Conservation (phyloP, 805 yeast species). For the Metschnikowia continentalis region DNA sequence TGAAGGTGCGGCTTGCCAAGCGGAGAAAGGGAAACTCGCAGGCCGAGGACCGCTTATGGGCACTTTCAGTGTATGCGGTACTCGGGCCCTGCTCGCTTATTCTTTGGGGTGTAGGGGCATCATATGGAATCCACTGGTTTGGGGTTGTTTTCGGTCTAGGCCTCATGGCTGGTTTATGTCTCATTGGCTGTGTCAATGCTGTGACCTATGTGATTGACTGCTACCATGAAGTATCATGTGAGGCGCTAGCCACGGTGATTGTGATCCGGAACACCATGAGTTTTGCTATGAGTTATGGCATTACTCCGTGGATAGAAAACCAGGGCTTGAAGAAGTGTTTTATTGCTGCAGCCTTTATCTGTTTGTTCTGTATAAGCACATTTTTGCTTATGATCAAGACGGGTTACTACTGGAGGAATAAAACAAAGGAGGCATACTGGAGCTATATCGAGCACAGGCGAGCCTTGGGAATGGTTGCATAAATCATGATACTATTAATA, state of each 20-base stretch:
- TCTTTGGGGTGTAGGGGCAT: constrained; percentile 24
- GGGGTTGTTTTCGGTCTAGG: constrained; percentile 26
- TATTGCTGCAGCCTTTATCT: constrained; percentile 51
- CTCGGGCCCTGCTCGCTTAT: constrained; percentile 16
- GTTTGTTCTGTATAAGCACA: constrained; percentile 44
- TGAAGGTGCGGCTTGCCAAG: constrained; percentile 12
- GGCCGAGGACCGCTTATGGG: constrained; percentile 16
- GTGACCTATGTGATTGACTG: constrained; percentile 26
- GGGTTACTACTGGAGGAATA: constrained; percentile 35
- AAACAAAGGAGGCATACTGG: constrained; percentile 32
- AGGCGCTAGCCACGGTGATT: constrained; percentile 46
- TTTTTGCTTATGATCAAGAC: constrained; percentile 38
- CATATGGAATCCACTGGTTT: constrained; percentile 21
- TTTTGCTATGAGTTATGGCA: constrained; percentile 57
- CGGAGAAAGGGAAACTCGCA: constrained; percentile 12
- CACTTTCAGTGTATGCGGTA: constrained; percentile 14
- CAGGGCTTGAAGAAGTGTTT: constrained; percentile 55
- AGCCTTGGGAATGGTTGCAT: constrained; percentile 8
- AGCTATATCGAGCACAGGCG: constrained; percentile 21
- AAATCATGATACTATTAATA: too few species aligned
- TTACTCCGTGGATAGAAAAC: constrained; percentile 53
- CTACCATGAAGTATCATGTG: constrained; percentile 26
- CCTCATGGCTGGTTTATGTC: constrained; percentile 18
- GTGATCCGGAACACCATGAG: constrained; percentile 55
- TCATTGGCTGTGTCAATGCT: constrained; percentile 26